Percentiles rank a stretch among this genome's conserved stretches.
These are phyloP conservation scores for Ophiostoma pallidulum DNA, from an alignment of 2,329 filamentous ascomycete species.

Conservation along the genomic window DNA sequence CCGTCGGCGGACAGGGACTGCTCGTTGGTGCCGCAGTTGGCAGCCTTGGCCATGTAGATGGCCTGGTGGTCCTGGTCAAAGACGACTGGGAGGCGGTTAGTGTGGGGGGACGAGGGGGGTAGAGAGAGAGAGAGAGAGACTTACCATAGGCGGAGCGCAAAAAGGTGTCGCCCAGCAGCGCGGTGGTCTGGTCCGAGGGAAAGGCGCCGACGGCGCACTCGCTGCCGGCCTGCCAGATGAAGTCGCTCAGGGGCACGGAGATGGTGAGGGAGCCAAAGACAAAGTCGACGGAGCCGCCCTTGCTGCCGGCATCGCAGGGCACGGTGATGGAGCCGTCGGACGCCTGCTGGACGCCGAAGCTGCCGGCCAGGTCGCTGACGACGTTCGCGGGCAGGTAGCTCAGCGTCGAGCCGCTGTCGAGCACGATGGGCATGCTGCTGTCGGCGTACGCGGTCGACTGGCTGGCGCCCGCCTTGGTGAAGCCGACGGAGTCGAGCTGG, in stretches of 20 bases:
- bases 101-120: not conserved
- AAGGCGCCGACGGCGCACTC: slow-evolving; percentile 18
- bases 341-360: slow-evolving; percentile 31
- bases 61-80: slow-evolving; percentile 21
- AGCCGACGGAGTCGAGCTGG: slow-evolving; percentile 28
- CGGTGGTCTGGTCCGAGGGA: slow-evolving; percentile 9
- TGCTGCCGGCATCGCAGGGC: slow-evolving; percentile 23
- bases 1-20: slow-evolving; percentile 14
- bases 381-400: slow-evolving; percentile 54
- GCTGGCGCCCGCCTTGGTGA: slow-evolving; percentile 24
- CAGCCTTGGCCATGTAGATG: slow-evolving; percentile 20
- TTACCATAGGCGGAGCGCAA: slow-evolving; percentile 19
- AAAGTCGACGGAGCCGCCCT: slow-evolving; percentile 29
- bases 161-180: slow-evolving; percentile 22
- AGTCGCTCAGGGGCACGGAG: slow-evolving; percentile 30
- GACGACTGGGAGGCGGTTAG: slow-evolving; percentile 10
- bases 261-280: slow-evolving; percentile 29
- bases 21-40: slow-evolving; percentile 20
- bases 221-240: slow-evolving; percentile 21
- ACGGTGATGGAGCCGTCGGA: slow-evolving; percentile 18
- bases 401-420: slow-evolving; percentile 60
- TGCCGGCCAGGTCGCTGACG: slow-evolving; percentile 34
- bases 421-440: slow-evolving; percentile 37
- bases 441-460: slow-evolving; percentile 15
- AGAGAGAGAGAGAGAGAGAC: not conserved